A percentile compares a stretch with the other conserved stretches of the same genome.
phyloP scores from a whole-genome alignment of 371 early-diverging fungal species.

The Umbelopsis sp. region DNA sequence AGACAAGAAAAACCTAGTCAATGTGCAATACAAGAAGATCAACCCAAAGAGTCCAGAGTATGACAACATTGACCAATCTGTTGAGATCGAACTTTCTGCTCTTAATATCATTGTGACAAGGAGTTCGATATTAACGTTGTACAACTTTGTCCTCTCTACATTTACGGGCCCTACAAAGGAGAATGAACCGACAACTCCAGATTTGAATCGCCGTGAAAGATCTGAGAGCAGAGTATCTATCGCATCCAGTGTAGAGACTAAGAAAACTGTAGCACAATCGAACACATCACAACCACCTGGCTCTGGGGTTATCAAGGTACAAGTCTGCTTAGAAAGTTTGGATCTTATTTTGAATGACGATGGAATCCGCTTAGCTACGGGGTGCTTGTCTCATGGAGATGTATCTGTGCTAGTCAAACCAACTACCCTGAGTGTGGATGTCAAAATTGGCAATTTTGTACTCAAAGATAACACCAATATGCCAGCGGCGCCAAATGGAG shows the following conservation, averaged over 20 bases:
- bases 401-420: slow-evolving; percentile 67
- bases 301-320: slow-evolving; percentile 52
- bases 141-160: slow-evolving; percentile 79
- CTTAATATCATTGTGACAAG: slow-evolving; percentile 73
- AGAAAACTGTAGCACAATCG: not conserved
- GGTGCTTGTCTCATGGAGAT: slow-evolving; percentile 74
- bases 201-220: not conserved
- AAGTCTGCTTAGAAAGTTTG: slow-evolving; percentile 79
- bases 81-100: slow-evolving; percentile 72
- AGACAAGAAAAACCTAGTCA: slow-evolving; percentile 49
- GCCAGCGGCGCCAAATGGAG: slow-evolving; percentile 13
- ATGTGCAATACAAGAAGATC: slow-evolving; percentile 62
- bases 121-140: slow-evolving; percentile 69
- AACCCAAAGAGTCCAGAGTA: slow-evolving; percentile 66
- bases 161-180: slow-evolving; percentile 53
- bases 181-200: not conserved
- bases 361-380: slow-evolving; percentile 77
- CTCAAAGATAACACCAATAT: slow-evolving; percentile 67
- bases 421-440: slow-evolving; percentile 69
- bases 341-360: slow-evolving; percentile 86
- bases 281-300: not conserved
- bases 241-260: not conserved
- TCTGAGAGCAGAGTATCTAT: not conserved
- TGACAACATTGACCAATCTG: slow-evolving; percentile 59
- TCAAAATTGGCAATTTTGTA: slow-evolving; percentile 86